Evolutionary conservation across 176 grass and related monocot species (phyloP), one percentile per base, ranked within the genome.

Genomic region (Miscanthus lutarioriparius): DNA sequence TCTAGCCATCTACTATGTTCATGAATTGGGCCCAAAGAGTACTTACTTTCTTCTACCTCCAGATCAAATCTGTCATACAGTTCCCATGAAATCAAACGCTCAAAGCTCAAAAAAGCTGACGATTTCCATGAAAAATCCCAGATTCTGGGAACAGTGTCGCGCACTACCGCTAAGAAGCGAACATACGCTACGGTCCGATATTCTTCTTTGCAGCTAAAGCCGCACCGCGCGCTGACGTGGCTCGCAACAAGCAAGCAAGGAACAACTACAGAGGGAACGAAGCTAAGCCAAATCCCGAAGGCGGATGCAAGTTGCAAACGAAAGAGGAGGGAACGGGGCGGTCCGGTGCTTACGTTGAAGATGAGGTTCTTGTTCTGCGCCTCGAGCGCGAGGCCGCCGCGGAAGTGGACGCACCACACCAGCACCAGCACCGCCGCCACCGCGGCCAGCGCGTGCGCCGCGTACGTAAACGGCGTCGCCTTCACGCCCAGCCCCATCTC

Each of bases 391-490:
- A 98, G 87, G 51, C 96, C 96, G 28, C 96, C 96, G 47, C 89
- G 91, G 93, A 96, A 99, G 82, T 83, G 66, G 86, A 96, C 69
- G 88, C 91, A 91, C 93, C 96, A 99, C 36, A 96, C 89, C 49
- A 96, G 89, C 64, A 99, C 91, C 88, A 96, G 64, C 83, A 63
- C 89, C 44, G 93, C 96, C 68, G 91, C 49, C 80, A 38, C 80
- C 44, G 33, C 86, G 8, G 70, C 91, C 69, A 97, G 95, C 26
- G 68, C 86, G 84, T 94, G 95, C 45, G 95, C 62, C 32, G 64
- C 90, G 84, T 92, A 97, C 16, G 86, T 91, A 86, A 94, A 91
- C 67, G 86, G 90, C 65, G 88, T 79, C 53, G 90, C 90, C 88
- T 87, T 91, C 45, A 92, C 84, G 80, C 86, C 82, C 80, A 91